Conservation (phyloP, 257 asterid genomes). For the Solanum boliviense region DNA sequence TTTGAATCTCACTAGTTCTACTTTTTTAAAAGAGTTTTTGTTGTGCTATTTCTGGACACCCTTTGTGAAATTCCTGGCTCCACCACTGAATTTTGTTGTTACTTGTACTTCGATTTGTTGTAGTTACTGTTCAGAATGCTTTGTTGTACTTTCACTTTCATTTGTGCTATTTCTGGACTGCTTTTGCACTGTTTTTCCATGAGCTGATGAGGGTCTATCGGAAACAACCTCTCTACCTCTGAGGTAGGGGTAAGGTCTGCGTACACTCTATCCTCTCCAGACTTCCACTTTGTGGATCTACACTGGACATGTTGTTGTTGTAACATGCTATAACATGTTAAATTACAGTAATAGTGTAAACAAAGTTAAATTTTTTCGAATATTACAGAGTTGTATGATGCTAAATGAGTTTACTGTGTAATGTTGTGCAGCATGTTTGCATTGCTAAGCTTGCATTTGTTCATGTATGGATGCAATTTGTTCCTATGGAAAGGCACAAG, state of each 20-base stretch:
- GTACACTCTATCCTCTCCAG: not conserved
- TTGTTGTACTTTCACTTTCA: not conserved
- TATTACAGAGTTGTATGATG: not conserved
- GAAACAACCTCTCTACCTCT: not conserved
- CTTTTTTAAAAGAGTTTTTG: no score
- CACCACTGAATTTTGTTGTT: not conserved
- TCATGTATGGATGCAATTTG: conserved; percentile 86
- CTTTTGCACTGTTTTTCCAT: not conserved
- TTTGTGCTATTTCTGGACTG: not conserved
- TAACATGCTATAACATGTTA: not conserved
- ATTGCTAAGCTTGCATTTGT: conserved; percentile 77
- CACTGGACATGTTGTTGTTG: not conserved
- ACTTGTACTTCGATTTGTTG: not conserved
- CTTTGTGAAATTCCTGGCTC: no score
- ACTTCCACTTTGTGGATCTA: not conserved
- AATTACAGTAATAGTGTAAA: not conserved
- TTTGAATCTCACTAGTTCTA: no score
- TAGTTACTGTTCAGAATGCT: not conserved
- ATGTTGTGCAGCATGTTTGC: conserved; percentile 84
- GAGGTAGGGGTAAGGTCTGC: not conserved
- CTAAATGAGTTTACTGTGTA: not conserved
- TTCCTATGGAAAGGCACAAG: conserved; percentile 80
- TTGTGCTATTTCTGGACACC: no score
- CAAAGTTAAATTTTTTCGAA: not conserved
- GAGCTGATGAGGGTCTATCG: not conserved